Conservation (phyloP, 2,329 filamentous ascomycete genomes). For the Neonectria neomacrospora region DNA sequence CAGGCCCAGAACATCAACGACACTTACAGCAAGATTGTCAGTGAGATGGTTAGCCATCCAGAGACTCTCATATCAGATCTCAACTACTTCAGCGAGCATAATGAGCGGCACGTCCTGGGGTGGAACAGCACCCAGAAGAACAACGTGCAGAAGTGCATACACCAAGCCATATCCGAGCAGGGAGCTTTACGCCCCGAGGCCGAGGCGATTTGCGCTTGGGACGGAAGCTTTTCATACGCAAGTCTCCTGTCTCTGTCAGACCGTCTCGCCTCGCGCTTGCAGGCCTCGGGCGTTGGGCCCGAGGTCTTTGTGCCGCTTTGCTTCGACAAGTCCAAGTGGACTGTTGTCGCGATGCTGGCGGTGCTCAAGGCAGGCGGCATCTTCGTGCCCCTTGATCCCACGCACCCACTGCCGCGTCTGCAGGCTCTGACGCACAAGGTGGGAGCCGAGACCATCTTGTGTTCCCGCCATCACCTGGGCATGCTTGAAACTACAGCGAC, state of each 20-base stretch:
- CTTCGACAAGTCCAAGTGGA: slow-evolving; percentile 47
- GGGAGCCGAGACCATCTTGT: slow-evolving; percentile 31
- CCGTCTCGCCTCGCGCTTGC: slow-evolving; percentile 46
- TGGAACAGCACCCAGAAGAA: slow-evolving; percentile 33
- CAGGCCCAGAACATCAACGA: slow-evolving; percentile 59
- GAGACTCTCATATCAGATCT: slow-evolving; percentile 55
- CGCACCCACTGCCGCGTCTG: slow-evolving; percentile 34
- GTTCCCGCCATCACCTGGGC: slow-evolving; percentile 34
- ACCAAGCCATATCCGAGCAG: slow-evolving; percentile 54
- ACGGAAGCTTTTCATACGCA: slow-evolving; percentile 55
- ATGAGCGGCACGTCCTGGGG: slow-evolving; percentile 60
- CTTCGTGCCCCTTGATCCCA: slow-evolving; percentile 40
- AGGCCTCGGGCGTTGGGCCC: slow-evolving; percentile 32
- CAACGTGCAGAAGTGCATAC: slow-evolving; percentile 53
- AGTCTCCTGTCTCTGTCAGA: slow-evolving; percentile 54
- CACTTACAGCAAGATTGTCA: slow-evolving; percentile 62
- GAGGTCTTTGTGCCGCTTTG: slow-evolving; percentile 45
- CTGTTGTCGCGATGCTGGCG: slow-evolving; percentile 43
- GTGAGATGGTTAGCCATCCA: slow-evolving; percentile 53
- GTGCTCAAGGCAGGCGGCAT: slow-evolving; percentile 43
- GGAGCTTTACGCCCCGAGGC: slow-evolving; percentile 48
- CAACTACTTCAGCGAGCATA: slow-evolving; percentile 61
- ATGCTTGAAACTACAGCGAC: slow-evolving; percentile 26
- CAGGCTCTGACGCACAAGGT: slow-evolving; percentile 32
- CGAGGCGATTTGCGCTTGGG: slow-evolving; percentile 57